Conservation (phyloP, 2,329 filamentous ascomycete species). For the Fusarium humuli region DNA sequence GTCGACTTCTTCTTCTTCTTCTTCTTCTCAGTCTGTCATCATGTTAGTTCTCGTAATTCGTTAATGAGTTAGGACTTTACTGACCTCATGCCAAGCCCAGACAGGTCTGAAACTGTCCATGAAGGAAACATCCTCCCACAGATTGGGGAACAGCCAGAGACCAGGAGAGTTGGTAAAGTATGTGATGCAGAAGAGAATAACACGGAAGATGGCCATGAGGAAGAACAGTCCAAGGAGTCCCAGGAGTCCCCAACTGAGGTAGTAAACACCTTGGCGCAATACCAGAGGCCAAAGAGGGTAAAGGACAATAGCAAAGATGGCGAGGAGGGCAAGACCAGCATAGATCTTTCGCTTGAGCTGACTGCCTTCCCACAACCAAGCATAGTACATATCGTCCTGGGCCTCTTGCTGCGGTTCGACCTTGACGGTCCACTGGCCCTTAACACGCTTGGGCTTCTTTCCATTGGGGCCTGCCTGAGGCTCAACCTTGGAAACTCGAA, state of each 20-base stretch:
- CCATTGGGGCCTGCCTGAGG: slow-evolving; percentile 72
- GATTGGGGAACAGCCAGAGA: slow-evolving; percentile 97
- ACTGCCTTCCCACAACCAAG: slow-evolving; percentile 94
- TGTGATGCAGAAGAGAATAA: slow-evolving; percentile 93
- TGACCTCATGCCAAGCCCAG: slow-evolving; percentile 98
- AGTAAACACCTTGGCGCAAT: slow-evolving; percentile 94
- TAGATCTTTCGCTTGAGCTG: slow-evolving; percentile 96
- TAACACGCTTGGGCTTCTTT: slow-evolving; percentile 87
- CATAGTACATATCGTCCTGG: slow-evolving; percentile 88
- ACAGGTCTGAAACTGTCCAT: slow-evolving; percentile 95
- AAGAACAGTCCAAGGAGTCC: slow-evolving; percentile 94
- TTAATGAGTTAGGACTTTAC: slow-evolving; percentile 43
- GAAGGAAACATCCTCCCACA: slow-evolving; percentile 99
- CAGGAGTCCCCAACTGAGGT: slow-evolving; percentile 93
- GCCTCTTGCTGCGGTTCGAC: slow-evolving; percentile 97
- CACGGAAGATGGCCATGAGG: slow-evolving; percentile 94
- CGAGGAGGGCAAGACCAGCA: slow-evolving; percentile 81
- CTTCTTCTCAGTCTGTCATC: slow-evolving; percentile 50
- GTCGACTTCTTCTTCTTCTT: slow-evolving; percentile 69
- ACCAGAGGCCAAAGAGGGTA: slow-evolving; percentile 97
- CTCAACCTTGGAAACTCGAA: slow-evolving; percentile 83
- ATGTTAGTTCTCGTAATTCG: slow-evolving; percentile 34
- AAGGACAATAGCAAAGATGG: slow-evolving; percentile 89
- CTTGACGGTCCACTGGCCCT: slow-evolving; percentile 95
- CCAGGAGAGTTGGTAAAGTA: slow-evolving; percentile 87